Evolutionary conservation across 2,329 filamentous ascomycete genomes (phyloP), one percentile per base, ranked within the genome.

Genomic region (Domatiomyces globalis): DNA sequence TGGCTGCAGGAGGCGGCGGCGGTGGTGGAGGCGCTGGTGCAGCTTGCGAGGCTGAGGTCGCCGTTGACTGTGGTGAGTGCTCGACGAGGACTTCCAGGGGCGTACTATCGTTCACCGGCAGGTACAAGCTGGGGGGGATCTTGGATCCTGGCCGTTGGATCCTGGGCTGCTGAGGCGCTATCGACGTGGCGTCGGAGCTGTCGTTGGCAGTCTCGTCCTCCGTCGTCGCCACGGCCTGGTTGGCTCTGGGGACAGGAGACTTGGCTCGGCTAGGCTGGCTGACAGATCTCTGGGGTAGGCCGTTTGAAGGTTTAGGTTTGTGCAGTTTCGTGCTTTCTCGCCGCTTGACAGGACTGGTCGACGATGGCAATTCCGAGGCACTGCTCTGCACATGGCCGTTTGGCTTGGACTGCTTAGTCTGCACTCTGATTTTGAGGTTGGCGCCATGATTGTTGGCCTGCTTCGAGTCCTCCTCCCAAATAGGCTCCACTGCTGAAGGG

Each of bases 1-100:
- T 74, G 36, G 78, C 74, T 43, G 76, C 63, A 53, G 81, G 77
- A 7, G 87, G 78, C 0, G 84, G 81, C 1, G 85, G 88, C 0
- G 88, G 87, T 0, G 86, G 87, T n/a, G 72, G 72, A 36, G 77
- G 74, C 15, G 72, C 72, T 39, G 77, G 74, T 6, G 65, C 63
- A 2, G 65, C 65, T 43, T 62, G 62, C 2, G 65, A 51, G 7
- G 61, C 60, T 5, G 64, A 59, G 29, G 63, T 63, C 1, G 43
- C 43, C 17, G 45, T 27, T 27, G 45, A 33, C 12, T 27, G 43
- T 3, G 43, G 43, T 4, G 46, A 60, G 57, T 65, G 65, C 20
- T 67, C 67, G 48, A 65, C 55, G 19, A 65, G 63, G 4, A 67
- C 61, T 20, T 70, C 66, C 19, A 67, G 61, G 1, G 65, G 65